Evolutionary conservation across 2,329 filamentous ascomycete genomes (phyloP), one percentile per base, ranked within the genome.

Genomic region (Ceratocystis alfenasii): DNA sequence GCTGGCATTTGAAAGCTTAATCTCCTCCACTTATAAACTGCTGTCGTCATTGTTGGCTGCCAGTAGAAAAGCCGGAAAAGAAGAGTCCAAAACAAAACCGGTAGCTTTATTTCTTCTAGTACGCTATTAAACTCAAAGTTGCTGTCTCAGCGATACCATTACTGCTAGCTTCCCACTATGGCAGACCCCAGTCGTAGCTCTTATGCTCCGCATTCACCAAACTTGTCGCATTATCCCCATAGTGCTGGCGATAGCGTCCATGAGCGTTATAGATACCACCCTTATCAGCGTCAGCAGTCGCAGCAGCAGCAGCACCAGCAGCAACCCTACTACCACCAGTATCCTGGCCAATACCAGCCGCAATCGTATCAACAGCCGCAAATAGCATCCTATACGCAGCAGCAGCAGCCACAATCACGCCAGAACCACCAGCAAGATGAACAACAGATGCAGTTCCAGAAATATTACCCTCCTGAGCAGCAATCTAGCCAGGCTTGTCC

Each of bases 401-500:
- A 62, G 6, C 22, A 44, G n/a, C 44, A 61, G 7, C 25, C 50
- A 6, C 55, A 64, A 17, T 15, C 28, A 12, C 55, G 62, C 22
- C 53, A 62, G 2, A n/a, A 30, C 12, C 62, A 55, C 15, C 53
- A 57, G 7, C 48, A 46, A 12, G 22, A 48, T 17, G 62, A 50
- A 7, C 65, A 64, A 25, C 36, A 66, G 2, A 36, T 45, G 10
- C 61, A 66, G 2, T 53, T 55, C 4, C 61, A 66, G 15, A 33
- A 69, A 68, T 71, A 71, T 67, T 68, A 70, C 66, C 55, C 55
- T 33, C n/a, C 55, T 59, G 70, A 72, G 30, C 69, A 66, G 62
- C 69, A 69, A 66, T 69, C 70, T n/a, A 45, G 63, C 22, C 65
- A 59, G 41, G 2, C 65, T 41, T 50, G 30, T 50, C n/a, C 48